Evolutionary conservation across 2,329 filamentous ascomycete species (phyloP), one percentile per base, ranked within the genome.

Genomic region (Xylariales sp.): DNA sequence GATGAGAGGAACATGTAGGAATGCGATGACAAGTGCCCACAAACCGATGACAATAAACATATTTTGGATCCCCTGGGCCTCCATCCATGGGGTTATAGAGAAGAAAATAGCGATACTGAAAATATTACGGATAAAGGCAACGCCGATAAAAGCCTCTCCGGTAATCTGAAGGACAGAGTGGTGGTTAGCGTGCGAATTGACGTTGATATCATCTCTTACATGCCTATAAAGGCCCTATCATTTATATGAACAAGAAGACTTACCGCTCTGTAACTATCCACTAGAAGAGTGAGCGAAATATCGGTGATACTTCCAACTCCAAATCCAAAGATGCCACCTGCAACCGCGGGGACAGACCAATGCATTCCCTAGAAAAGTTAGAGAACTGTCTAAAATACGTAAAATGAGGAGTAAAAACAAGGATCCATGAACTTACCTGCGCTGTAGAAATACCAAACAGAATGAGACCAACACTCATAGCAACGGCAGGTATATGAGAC

Each of bases 91-190:
- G 2, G 36, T 43, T 2, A 57, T 51, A 3, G 50, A 54, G n/a
- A 59, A 56, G 2, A 54, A 53, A 11, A 60, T 50, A 1, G 48
- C 51, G 19, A 60, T 57, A 31, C 51, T 55, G 24, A 57, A 38
- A 5, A 51, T 49, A 28, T 60, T 60, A 3, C 56, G 53, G 16
- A 59, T 29, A 29, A 60, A 60, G 3, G 57, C 48, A 10, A 59
- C 48, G 2, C 42, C 53, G 1, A 54, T 54, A 35, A 60, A 59
- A 5, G 51, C 50, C 15, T 55, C 51, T 18, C 47, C 53, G 2
- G 50, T 49, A 10, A 45, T n/a, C 43, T 43, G 14, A 21, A 6
- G 16, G 20, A n/a, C n/a, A n/a, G n/a, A n/a, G n/a, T n/a, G n/a
- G n/a, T n/a, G n/a, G n/a, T n/a, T n/a, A n/a, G n/a, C n/a, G n/a